Evolutionary conservation across 192 early-diverging fungal genomes (phyloP).

Genomic region (Backusella circina): DNA sequence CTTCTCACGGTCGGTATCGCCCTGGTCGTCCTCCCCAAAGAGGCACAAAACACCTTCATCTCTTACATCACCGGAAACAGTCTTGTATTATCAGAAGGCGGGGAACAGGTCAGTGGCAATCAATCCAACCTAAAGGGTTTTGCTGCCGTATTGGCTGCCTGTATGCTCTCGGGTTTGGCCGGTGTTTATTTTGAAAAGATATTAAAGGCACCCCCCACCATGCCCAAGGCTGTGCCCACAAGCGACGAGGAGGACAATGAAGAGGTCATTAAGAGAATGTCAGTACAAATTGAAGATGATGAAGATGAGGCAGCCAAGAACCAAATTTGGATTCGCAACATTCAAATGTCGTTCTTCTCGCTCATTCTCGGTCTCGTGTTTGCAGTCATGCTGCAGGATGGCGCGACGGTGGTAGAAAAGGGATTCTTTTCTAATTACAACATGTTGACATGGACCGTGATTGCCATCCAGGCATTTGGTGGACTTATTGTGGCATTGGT

Average conservation of each 20-base stretch:
- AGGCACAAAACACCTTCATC: conserved; percentile 13
- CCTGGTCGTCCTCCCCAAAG: conserved; percentile 55
- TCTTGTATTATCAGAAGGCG: not conserved
- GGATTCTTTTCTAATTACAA: conserved; percentile 96
- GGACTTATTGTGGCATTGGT: conserved; percentile 95
- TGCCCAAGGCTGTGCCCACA: conserved; percentile 16
- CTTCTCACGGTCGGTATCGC: conserved; percentile 86
- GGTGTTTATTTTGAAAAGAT: conserved; percentile 99
- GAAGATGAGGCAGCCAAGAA: conserved; percentile 15
- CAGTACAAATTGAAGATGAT: conserved; percentile 4
- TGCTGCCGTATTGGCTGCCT: conserved; percentile 75
- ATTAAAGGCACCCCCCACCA: conserved; percentile 64
- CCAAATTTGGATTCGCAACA: conserved; percentile 85
- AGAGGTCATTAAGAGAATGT: not conserved
- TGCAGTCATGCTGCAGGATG: conserved; percentile 79
- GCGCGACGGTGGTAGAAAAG: conserved; percentile 54
- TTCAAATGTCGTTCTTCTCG: conserved; percentile 88
- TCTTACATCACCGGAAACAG: conserved; percentile 18
- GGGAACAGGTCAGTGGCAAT: conserved; percentile 18
- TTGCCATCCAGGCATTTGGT: conserved; percentile 85
- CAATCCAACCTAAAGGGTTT: conserved; percentile 40
- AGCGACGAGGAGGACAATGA: conserved; percentile 9
- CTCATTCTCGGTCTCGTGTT: conserved; percentile 74
- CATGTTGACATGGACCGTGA: conserved; percentile 74
- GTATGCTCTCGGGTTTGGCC: conserved; percentile 88